Conservation (phyloP, 441 rosid species). For the Adansonia gregorii region DNA sequence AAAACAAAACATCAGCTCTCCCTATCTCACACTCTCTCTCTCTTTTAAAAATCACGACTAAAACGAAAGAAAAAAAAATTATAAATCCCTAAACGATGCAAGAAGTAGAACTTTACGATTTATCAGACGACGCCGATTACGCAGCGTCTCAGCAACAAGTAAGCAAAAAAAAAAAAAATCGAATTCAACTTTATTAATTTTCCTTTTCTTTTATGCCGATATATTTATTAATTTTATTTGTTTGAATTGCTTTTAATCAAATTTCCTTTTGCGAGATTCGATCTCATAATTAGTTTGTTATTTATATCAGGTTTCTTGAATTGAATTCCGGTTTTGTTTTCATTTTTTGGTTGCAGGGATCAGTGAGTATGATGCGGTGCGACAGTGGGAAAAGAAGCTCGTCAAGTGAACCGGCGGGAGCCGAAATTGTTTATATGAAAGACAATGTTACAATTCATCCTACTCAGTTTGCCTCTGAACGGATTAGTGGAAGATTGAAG, state of each 20-base stretch:
- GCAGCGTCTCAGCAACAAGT: conserved; percentile 89
- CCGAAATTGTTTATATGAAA: conserved; percentile 71
- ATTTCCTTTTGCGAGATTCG: conserved; percentile 13
- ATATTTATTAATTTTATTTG: not conserved
- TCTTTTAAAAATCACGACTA: conserved; percentile 14
- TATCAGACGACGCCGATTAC: conserved; percentile 97
- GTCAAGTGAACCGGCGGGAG: conserved; percentile 65
- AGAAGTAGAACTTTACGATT: conserved; percentile 79
- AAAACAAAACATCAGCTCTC: conserved; percentile 16
- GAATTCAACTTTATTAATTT: not conserved
- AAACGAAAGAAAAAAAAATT: not conserved
- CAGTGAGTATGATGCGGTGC: conserved; percentile 64
- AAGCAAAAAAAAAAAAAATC: conserved; percentile 21
- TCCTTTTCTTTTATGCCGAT: not conserved
- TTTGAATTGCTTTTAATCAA: not conserved
- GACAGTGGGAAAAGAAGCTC: conserved; percentile 65
- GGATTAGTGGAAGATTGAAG: conserved; percentile 93
- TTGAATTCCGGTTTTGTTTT: conserved; percentile 8
- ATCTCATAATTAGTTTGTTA: not conserved
- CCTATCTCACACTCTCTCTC: not conserved
- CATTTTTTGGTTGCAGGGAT: conserved; percentile 50
- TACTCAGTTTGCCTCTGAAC: conserved; percentile 84
- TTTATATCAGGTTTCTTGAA: not conserved
- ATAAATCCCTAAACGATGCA: conserved; percentile 52
- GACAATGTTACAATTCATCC: conserved; percentile 96